Base-by-base conservation (phyloP, 768 basidiomycete genomes). In the Wakefieldia striispora region DNA sequence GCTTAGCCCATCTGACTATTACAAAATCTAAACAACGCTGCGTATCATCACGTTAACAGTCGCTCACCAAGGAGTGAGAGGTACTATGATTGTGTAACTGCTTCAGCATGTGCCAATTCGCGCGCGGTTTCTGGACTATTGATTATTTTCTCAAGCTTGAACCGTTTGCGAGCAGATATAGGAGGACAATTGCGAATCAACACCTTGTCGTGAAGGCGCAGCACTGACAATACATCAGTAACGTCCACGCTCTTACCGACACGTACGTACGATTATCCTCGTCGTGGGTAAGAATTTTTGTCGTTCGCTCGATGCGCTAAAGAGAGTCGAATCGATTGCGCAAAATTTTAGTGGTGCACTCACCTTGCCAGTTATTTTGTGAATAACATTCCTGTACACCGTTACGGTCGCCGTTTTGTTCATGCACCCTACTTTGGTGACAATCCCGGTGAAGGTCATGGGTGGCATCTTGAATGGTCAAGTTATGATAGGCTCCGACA, bases 331-430 rank as follows among this genome's bases (percentile, higher is more conserved):
- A 23, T 29, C 40, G 39, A 24, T 41, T 27, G 6, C 17, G 10
- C 45, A 19, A 20, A 13, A 17, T 4, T 36, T 37, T 39, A 43
- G 21, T 38, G 14, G 20, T 6, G 10, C 17, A 64, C 75, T 56
- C 55, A 90, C 90, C 77, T 92, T 92, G 57, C 85, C 83, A 5
- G 89, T 91, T 40, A 80, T 61, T 52, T 79, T 78, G 61, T 92
- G 88, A n/a, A 80, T 68, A 34, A 86, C 75, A 73, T 76, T 81
- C 49, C 90, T 79, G 20, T 85, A 82, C 8, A 92, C 88, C 1
- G 86, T 84, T 41, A 92, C 89, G 0, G 91, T 92, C 13, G 79
- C 90, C 0, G 90, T 92, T 65, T 91, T 91, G 47, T 83, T 75
- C 89, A 92, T 92, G 56, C 75, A 80, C 9, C 91, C 89, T 19